Evolutionary conservation across 2,329 filamentous ascomycete species (phyloP).

Genomic region (Scedosporium boydii): DNA sequence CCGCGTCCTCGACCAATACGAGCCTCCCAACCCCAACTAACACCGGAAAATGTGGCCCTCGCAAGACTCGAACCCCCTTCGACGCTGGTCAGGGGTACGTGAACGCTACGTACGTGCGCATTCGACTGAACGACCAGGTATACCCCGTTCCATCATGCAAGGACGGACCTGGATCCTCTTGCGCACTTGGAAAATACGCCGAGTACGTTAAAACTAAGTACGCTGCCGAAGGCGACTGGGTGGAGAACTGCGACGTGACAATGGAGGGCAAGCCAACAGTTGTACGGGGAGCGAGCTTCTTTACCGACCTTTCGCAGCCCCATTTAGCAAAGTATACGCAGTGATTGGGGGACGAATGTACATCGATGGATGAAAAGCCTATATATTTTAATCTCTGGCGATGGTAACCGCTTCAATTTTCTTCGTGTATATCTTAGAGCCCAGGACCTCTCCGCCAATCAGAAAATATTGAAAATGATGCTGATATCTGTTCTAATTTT

Average conservation of each 20-base stretch:
- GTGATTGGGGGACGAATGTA: neutral
- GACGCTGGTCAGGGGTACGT: neutral
- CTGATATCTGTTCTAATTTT: too few species aligned
- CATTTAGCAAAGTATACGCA: constrained; percentile 18
- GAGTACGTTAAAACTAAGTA: constrained; percentile 34
- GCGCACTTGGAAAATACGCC: constrained; percentile 35
- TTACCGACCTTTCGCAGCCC: constrained; percentile 31
- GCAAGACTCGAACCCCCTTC: neutral
- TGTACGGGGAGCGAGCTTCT: constrained; percentile 39
- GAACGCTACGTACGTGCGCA: constrained; percentile 34
- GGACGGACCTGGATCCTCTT: constrained; percentile 45
- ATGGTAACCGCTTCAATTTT: neutral
- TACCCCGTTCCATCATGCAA: constrained; percentile 48
- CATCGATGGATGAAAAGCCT: neutral
- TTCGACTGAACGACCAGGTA: constrained; percentile 53
- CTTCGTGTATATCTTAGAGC: too few species aligned
- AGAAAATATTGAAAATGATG: too few species aligned
- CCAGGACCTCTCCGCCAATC: too few species aligned
- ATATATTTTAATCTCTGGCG: neutral
- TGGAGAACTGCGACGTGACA: constrained; percentile 36
- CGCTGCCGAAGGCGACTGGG: constrained; percentile 38
- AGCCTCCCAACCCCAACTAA: constrained; percentile 4
- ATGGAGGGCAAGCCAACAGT: constrained; percentile 25
- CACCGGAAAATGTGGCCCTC: constrained; percentile 7
- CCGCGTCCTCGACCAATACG: neutral